phyloP scores from a whole-genome alignment of 129 eudicot genomes.

The Mikania micrantha region DNA sequence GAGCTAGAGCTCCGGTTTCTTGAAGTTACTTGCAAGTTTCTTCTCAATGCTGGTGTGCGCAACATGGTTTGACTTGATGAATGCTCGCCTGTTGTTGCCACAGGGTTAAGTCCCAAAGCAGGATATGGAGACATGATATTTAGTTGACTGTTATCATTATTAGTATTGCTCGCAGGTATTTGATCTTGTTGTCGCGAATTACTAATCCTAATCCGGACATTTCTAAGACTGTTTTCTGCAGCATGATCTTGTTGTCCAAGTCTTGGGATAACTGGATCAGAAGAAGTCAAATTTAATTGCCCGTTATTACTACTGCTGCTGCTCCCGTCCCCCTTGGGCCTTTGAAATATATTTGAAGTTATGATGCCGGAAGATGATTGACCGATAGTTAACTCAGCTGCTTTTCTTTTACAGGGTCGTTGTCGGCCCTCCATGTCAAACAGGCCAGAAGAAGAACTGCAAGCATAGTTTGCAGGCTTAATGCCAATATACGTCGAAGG shows the following conservation, averaged over 20 bases:
- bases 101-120: conserved; percentile 35
- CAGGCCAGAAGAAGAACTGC: conserved; percentile 45
- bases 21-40: conserved; percentile 35
- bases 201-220: conserved; percentile 52
- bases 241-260: conserved; percentile 47
- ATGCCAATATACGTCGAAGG: conserved; percentile 34
- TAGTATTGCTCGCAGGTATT: conserved; percentile 14
- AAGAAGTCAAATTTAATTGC: background rate
- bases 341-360: conserved; percentile 36
- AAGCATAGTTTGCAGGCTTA: conserved; percentile 23
- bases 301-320: background rate
- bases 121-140: conserved; percentile 28
- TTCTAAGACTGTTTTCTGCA: conserved; percentile 55
- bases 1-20: conserved; percentile 51
- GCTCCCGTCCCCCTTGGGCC: conserved; percentile 22
- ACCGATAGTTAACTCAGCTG: conserved; percentile 48
- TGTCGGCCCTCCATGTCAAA: conserved; percentile 47
- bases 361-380: conserved; percentile 70
- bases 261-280: conserved; percentile 46
- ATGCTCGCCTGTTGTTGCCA: conserved; percentile 23
- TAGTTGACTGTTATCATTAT: conserved; percentile 20
- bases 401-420: conserved; percentile 65
- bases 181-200: conserved; percentile 46
- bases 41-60: conserved; percentile 41
- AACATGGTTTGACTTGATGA: conserved; percentile 24